Evolutionary conservation across 2,329 filamentous ascomycete species (phyloP), one percentile per base, ranked within the genome.

Genomic region (Myriosclerotinia curreyana): DNA sequence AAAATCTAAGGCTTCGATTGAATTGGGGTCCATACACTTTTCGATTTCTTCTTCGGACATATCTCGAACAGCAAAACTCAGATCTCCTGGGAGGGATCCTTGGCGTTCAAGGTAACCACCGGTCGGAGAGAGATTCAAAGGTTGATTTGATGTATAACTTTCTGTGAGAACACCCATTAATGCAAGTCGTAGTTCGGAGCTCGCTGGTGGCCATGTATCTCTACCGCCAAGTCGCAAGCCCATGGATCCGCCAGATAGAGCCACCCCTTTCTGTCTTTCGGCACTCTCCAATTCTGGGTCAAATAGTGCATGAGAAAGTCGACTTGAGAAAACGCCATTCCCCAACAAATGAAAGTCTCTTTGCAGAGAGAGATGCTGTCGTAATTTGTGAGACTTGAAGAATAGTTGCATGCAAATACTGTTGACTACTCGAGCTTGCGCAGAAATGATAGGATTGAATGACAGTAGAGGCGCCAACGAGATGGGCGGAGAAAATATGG

Each of bases 1-100:
- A 72, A 99, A 98, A 76, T 98, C 95, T n/a, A 98, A 81, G 0
- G 95, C 95, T 73, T 94, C 87, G 22, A 98, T 82, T 0, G 88
- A 89, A 73, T 91, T 84, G 0, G 92, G 87, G 71, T 98, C 85
- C 81, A 96, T 87, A 75, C 92, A 94, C 67, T 83, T 86, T 60
- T 92, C 85, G 55, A 96, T 90, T 70, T 97, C 92, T 54, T 88
- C 87, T 9, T 86, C 81, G 0, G 87, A 83, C 67, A 98, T 81
- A 69, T 94, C 88, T 46, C 95, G 89, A 31, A 99, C 89, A 0
- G 91, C 86, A 74, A 99, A 98, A 75, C 87, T 91, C 38, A 93
- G 76, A 31, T 88, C 86, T 0, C 89, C 89, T 0, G 89, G 89
- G 2, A 92, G 79, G 28, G 71, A 69, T 22, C 74, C 25, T 72